Evolutionary conservation across 768 basidiomycete genomes (phyloP).

Genomic region (Trametes sanguinea): DNA sequence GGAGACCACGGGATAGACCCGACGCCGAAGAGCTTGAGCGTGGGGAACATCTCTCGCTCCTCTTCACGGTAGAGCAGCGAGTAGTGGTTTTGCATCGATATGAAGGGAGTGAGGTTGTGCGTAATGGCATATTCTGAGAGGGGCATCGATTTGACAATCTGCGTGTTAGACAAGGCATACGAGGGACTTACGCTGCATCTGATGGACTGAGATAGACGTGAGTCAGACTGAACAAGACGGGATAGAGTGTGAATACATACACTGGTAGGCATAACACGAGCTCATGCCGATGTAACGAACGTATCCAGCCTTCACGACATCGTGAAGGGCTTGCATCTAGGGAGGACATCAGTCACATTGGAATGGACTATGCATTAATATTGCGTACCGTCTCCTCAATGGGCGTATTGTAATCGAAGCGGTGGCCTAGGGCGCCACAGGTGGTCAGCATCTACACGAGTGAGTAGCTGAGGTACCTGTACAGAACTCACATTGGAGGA

Average conservation of each 20-base stretch:
- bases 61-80: constrained; percentile 61
- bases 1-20: constrained; percentile 45
- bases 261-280: constrained; percentile 37
- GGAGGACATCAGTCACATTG: too few relatives aligned
- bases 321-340: constrained; percentile 45
- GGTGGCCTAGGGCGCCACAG: constrained; percentile 17
- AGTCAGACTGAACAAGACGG: neutral
- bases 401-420: constrained; percentile 38
- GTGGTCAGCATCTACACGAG: neutral
- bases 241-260: constrained; percentile 10
- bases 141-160: constrained; percentile 14
- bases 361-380: too few relatives aligned
- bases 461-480: too few relatives aligned
- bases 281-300: constrained; percentile 41
- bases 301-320: constrained; percentile 44
- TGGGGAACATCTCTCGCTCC: constrained; percentile 59
- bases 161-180: too few relatives aligned
- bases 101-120: constrained; percentile 51
- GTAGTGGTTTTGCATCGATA: constrained; percentile 67
- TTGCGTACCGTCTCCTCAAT: constrained; percentile 41
- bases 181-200: constrained; percentile 30
- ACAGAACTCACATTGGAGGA: constrained; percentile 29
- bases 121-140: constrained; percentile 43
- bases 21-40: constrained; percentile 41
- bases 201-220: constrained; percentile 25